Conservation (phyloP, 345 rosid species). For the Eucalyptus polybractea region DNA sequence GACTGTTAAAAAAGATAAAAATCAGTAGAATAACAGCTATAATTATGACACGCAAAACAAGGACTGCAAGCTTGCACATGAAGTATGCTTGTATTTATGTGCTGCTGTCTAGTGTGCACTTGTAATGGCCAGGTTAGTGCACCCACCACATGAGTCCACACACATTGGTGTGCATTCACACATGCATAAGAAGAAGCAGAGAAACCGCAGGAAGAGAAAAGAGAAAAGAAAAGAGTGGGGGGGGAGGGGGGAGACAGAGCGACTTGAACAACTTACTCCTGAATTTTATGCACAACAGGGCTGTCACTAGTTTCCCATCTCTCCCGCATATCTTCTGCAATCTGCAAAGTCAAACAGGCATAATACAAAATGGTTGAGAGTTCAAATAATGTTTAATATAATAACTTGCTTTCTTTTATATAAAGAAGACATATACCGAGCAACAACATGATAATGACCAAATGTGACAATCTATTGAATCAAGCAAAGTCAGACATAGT, state of each 20-base stretch:
- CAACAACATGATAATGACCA: neutral
- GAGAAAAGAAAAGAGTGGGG: no score
- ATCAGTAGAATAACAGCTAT: neutral
- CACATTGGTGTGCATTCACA: neutral
- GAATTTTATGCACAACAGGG: constrained; percentile 92
- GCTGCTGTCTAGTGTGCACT: neutral
- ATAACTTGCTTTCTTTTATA: neutral
- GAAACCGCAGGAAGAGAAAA: neutral
- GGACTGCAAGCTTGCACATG: neutral
- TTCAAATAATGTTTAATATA: neutral
- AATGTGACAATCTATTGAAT: neutral
- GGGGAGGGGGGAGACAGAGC: neutral
- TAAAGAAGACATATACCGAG: neutral
- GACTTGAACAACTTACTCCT: constrained; percentile 46
- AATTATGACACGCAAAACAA: neutral
- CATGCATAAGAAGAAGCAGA: neutral
- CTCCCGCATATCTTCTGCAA: constrained; percentile 89
- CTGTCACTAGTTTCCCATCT: constrained; percentile 97
- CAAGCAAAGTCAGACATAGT: neutral
- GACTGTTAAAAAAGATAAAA: constrained; percentile 27
- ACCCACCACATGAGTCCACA: neutral
- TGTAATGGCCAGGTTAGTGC: neutral
- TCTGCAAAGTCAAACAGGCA: constrained; percentile 24
- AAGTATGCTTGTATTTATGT: neutral
- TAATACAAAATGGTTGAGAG: neutral